Percentiles rank a stretch among this genome's conserved stretches.
Evolutionary conservation across 176 grass and related monocot genomes (phyloP).

Genomic region (Puya raimondii): DNA sequence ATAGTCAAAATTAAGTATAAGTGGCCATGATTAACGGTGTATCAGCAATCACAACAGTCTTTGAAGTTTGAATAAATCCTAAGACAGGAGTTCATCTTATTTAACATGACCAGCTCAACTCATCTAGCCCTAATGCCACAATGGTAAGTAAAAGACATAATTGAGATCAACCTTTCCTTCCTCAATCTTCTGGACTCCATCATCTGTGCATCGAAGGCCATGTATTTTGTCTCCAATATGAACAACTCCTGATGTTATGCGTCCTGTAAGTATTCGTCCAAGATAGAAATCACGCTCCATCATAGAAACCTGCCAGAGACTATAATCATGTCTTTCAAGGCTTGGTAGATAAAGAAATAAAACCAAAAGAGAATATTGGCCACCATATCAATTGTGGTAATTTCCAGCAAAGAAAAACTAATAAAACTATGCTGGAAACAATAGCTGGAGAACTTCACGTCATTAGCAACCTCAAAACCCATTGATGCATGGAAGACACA

Average conservation of each 20-base stretch:
- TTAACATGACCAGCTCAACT: neutral
- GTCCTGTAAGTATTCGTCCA: slow-evolving; percentile 90
- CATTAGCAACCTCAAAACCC: no score
- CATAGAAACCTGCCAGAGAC: slow-evolving; percentile 78
- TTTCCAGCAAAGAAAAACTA: neutral
- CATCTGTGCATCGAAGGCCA: slow-evolving; percentile 62
- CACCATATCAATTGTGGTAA: neutral
- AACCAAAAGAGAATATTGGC: neutral
- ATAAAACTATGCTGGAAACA: no score
- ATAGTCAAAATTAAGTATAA: neutral
- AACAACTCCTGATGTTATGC: slow-evolving; percentile 67
- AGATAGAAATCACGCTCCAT: slow-evolving; percentile 99
- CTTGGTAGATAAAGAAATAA: neutral
- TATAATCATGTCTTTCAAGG: slow-evolving; percentile 19
- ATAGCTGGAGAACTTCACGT: no score
- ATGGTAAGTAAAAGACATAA: slow-evolving; percentile 1
- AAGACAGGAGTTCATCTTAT: neutral
- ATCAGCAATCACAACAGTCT: neutral
- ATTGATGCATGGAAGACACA: no score
- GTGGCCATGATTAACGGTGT: neutral
- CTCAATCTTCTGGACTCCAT: slow-evolving; percentile 74
- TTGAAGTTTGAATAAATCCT: neutral
- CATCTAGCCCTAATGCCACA: neutral
- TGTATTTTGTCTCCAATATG: slow-evolving; percentile 87
- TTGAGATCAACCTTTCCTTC: slow-evolving; percentile 74